These are phyloP conservation scores for Lentinula sp. DNA, from an alignment of 768 basidiomycete species.

Conservation along the genomic window DNA sequence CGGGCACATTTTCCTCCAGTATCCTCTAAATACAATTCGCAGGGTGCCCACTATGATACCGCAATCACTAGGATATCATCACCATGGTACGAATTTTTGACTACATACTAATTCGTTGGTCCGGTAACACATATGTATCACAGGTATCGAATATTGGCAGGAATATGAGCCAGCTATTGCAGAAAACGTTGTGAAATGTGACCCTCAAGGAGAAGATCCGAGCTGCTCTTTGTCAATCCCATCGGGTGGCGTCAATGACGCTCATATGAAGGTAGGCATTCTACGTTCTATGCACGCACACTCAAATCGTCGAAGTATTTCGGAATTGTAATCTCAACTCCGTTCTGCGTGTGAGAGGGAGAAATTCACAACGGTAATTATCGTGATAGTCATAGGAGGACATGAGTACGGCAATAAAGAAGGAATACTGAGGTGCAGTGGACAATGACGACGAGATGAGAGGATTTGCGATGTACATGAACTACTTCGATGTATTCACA, in stretches of 20 bases:
- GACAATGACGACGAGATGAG: background rate
- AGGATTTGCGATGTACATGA: too few species aligned
- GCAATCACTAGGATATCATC: constrained; percentile 40
- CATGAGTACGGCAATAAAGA: background rate
- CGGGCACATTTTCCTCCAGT: background rate
- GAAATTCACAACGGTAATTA: background rate
- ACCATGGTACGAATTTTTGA: constrained; percentile 34
- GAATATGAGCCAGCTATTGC: constrained; percentile 32
- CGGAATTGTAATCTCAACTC: constrained; percentile 5
- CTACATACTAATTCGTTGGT: background rate
- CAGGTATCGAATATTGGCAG: constrained; percentile 50
- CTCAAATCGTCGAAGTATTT: constrained; percentile 3
- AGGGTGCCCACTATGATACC: constrained; percentile 52
- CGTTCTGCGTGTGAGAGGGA: constrained; percentile 4
- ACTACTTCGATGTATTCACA: too few species aligned
- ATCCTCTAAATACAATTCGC: background rate
- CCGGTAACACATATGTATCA: background rate
- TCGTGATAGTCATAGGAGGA: background rate
- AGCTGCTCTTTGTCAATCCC: constrained; percentile 43
- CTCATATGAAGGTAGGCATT: constrained; percentile 37
- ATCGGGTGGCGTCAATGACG: constrained; percentile 36
- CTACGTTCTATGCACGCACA: too few species aligned
- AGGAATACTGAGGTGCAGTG: background rate
- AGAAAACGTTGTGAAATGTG: constrained; percentile 35
- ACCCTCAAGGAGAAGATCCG: constrained; percentile 41